These are phyloP conservation scores for Tetramitus jugosus DNA, from an alignment of 208 protist genomes.

Conservation along the genomic window DNA sequence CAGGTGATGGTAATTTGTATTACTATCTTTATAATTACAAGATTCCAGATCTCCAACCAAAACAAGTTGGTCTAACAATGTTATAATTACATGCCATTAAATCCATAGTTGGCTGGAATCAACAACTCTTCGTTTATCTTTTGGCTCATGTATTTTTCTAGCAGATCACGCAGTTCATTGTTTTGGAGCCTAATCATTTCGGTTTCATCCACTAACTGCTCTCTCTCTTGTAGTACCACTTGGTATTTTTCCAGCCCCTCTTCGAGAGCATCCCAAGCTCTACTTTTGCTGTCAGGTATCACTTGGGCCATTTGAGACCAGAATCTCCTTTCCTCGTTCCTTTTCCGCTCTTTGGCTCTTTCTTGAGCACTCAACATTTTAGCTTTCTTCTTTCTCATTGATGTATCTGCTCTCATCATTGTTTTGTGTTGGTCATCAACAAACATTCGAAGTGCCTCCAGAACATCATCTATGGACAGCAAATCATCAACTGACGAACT, in stretches of 20 bases:
- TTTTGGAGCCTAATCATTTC: conserved; percentile 77
- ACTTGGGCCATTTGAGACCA: conserved; percentile 65
- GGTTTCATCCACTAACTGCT: conserved; percentile 63
- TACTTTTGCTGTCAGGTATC: conserved; percentile 61
- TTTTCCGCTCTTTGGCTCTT: conserved; percentile 39
- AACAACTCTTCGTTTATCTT: conserved; percentile 80
- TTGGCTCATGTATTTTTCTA: conserved; percentile 76
- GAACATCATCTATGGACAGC: conserved; percentile 61
- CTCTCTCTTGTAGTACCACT: conserved; percentile 68
- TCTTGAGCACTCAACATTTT: conserved; percentile 36
- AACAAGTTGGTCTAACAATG: conserved; percentile 57
- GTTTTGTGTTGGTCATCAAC: conserved; percentile 53
- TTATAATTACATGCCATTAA: neutral
- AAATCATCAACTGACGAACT: too few relatives aligned
- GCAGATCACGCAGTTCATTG: conserved; percentile 70
- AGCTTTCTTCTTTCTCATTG: conserved; percentile 21
- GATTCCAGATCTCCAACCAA: conserved; percentile 66
- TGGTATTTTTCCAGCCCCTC: conserved; percentile 74
- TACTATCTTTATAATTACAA: conserved; percentile 99
- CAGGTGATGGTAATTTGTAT: conserved; percentile 91
- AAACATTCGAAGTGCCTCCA: conserved; percentile 64
- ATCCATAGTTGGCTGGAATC: conserved; percentile 48
- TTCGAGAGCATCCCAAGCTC: conserved; percentile 74
- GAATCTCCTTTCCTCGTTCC: conserved; percentile 60
- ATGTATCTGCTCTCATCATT: conserved; percentile 20